Base-by-base conservation (phyloP, 106 monocot species). In the Vanilla planifolia region DNA sequence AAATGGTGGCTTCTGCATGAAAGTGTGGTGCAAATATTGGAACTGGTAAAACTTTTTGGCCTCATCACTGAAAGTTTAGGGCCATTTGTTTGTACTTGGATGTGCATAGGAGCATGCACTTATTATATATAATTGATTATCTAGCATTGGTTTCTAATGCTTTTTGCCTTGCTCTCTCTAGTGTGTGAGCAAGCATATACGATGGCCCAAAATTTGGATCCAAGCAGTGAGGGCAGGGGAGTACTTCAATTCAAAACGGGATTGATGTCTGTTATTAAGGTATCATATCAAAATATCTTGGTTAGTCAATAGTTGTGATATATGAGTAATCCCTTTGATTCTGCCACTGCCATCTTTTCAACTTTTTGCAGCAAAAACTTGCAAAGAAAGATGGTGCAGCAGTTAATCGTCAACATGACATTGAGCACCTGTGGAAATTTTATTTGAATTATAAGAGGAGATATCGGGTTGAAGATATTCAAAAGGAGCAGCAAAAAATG, bases 231-330 rank as follows among this genome's bases (percentile, higher is more conserved):
- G 42, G 88, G 98, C 14, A 82, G 98, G 69, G 98, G 98, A 29
- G 85, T 98, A 3, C 59, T 92, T 24, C 98, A 92, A 73, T 98
- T 98, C 79, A 98, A 98, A 75, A 98, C 92, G 39, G 98, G 91
- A 37, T 78, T 98, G 42, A 79, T 84, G 77, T 98, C 98, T 72
- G 80, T 98, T 5, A 98, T 98, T 57, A 92, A 98, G 98, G 98
- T 98, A 77, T 59, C 2, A 25, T 22, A 24, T 28, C 6, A 8
- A 32, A 55, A 48, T 61, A 28, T 5, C 27, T 16, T 45, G 34
- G 30, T 27, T 60, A 11, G 17, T 20, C 35, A 5, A 35, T 37
- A 35, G 1, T 42, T 16, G 24, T 60, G 11, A n/a, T 59, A 25
- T 22, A 39, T 3, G 19, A 21, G 26, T 29, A 32, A 0, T 5